phyloP scores from a whole-genome alignment of 108 stramenopile species.

The Fragilariopsis cylindrus region DNA sequence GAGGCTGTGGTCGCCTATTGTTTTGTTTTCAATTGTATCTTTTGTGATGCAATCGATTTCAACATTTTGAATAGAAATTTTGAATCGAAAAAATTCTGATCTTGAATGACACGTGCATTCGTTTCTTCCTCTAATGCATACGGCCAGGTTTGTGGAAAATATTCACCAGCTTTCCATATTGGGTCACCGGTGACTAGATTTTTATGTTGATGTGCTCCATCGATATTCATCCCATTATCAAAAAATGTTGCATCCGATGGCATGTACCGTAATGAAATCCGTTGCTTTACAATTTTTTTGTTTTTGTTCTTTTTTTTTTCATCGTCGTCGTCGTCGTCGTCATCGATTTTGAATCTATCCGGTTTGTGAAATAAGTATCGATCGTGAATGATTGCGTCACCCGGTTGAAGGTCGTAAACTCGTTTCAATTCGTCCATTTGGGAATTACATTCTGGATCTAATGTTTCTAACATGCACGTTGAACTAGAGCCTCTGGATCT shows the following conservation, averaged over 20 bases:
- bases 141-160: constrained; percentile 7
- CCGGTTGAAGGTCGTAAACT: not conserved
- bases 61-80: too few relatives aligned
- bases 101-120: not conserved
- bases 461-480: constrained; percentile 2
- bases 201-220: not conserved
- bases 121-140: not conserved
- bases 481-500: not conserved
- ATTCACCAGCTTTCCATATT: not conserved
- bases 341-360: not conserved
- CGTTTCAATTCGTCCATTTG: not conserved
- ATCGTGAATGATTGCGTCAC: constrained; percentile 13
- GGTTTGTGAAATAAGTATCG: constrained; percentile 7
- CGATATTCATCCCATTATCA: not conserved
- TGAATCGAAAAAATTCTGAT: too few relatives aligned
- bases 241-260: constrained; percentile 11
- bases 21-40: too few relatives aligned
- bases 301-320: not conserved
- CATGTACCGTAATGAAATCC: constrained; percentile 13
- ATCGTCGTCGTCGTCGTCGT: not conserved
- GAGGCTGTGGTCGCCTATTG: too few relatives aligned
- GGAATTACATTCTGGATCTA: constrained; percentile 8
- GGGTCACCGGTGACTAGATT: constrained; percentile 4
- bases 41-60: too few relatives aligned
- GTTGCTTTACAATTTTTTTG: not conserved